A percentile compares a stretch with the other conserved stretches of the same genome.
These are phyloP conservation scores for Recurvomyces mirabilis DNA, from an alignment of 495 filamentous ascomycete genomes.

Conservation along the genomic window DNA sequence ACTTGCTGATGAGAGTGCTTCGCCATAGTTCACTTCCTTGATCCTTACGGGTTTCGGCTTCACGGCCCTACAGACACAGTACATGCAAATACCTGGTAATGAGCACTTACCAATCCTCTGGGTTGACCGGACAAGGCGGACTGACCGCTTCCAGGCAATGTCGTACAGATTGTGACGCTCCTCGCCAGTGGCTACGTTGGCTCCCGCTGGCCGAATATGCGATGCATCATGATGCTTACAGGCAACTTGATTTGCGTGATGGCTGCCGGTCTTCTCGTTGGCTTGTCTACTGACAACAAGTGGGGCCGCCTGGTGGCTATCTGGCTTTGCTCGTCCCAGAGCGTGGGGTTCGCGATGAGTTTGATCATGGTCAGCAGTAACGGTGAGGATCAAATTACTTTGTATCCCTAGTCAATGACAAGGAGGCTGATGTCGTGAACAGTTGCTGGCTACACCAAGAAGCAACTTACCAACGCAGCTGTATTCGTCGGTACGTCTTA, in stretches of 20 bases:
- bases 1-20: neutral
- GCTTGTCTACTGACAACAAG: constrained; percentile 36
- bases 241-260: constrained; percentile 34
- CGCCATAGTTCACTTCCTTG: constrained; percentile 14
- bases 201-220: constrained; percentile 31
- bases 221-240: constrained; percentile 33
- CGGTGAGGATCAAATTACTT: constrained; percentile 32
- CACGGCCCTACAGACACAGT: constrained; percentile 6
- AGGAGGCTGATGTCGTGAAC: neutral
- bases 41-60: constrained; percentile 20
- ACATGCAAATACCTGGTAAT: constrained; percentile 20
- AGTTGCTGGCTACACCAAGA: constrained; percentile 38
- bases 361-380: constrained; percentile 32
- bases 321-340: constrained; percentile 31
- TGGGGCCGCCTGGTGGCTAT: constrained; percentile 45
- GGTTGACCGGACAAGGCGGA: too few species aligned
- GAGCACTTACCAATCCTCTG: too few species aligned
- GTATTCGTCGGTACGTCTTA: constrained; percentile 43
- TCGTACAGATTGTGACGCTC: constrained; percentile 12
- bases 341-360: constrained; percentile 35
- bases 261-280: constrained; percentile 27
- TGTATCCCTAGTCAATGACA: neutral
- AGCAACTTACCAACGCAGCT: constrained; percentile 40
- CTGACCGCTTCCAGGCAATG: too few species aligned
- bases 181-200: constrained; percentile 27